These are phyloP conservation scores for Nakaseomyces sp. DNA, from an alignment of 1,139 yeast species.

Conservation along the genomic window DNA sequence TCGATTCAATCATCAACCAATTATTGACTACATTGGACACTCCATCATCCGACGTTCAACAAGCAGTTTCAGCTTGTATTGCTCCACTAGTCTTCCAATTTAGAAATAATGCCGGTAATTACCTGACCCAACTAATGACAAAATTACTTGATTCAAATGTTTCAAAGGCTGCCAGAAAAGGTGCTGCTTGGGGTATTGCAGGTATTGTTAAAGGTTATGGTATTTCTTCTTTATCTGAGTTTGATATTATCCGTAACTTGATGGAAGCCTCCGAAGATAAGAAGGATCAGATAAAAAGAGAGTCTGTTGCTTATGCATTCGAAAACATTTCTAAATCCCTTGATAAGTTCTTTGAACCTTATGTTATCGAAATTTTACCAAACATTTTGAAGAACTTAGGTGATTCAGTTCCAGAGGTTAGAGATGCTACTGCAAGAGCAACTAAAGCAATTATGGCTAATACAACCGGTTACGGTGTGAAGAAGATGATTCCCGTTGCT, in stretches of 20 bases:
- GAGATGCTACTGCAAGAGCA: conserved; percentile 82
- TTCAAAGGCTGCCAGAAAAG: conserved; percentile 57
- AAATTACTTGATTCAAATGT: conserved; percentile 46
- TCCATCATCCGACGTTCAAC: conserved; percentile 83
- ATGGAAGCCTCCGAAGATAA: conserved; percentile 87
- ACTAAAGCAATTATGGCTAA: conserved; percentile 83
- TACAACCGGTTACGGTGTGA: conserved; percentile 88
- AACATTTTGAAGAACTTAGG: conserved; percentile 73
- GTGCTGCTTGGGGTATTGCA: conserved; percentile 94
- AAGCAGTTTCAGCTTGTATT: conserved; percentile 75
- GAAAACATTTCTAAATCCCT: conserved; percentile 74
- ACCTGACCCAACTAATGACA: conserved; percentile 51
- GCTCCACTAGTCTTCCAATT: conserved; percentile 69
- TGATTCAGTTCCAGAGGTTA: conserved; percentile 74
- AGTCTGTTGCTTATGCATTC: conserved; percentile 81
- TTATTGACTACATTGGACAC: conserved; percentile 69
- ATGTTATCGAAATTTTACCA: conserved; percentile 82
- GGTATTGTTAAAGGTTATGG: conserved; percentile 91
- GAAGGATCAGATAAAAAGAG: conserved; percentile 64
- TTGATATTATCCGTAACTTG: conserved; percentile 65
- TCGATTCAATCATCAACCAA: conserved; percentile 56
- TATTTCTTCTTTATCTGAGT: conserved; percentile 62
- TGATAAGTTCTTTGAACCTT: conserved; percentile 82
- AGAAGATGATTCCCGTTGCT: conserved; percentile 83
- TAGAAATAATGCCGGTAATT: conserved; percentile 40